Percentiles rank a stretch among this genome's conserved stretches.
phyloP scores from a whole-genome alignment of 768 basidiomycete species.

The Mycena rosella region DNA sequence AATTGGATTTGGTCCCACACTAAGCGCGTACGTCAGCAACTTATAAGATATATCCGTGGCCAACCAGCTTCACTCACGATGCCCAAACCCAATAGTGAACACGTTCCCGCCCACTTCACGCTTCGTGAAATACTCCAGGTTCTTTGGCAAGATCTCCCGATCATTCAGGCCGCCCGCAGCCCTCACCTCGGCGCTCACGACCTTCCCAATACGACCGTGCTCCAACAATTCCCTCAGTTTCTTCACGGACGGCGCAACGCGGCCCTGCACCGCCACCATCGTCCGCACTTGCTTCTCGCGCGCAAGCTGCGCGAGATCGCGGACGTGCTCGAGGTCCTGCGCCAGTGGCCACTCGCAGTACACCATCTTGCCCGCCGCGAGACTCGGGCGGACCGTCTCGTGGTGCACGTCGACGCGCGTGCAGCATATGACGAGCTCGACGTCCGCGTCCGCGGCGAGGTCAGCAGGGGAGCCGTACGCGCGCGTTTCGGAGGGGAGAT shows the following conservation, averaged over 20 bases:
- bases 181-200: constrained; percentile 10
- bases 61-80: constrained; percentile 21
- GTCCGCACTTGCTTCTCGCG: constrained; percentile 30
- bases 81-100: constrained; percentile 23
- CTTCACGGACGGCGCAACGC: constrained; percentile 23
- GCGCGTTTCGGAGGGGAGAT: neutral
- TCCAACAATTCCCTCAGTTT: constrained; percentile 31
- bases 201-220: constrained; percentile 32
- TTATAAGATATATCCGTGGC: no score
- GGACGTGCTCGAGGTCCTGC: no score
- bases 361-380: constrained; percentile 26
- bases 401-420: constrained; percentile 24
- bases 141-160: constrained; percentile 17
- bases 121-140: constrained; percentile 21
- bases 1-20: constrained; percentile 29
- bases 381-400: constrained; percentile 4
- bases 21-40: constrained; percentile 28
- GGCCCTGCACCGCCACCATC: constrained; percentile 40
- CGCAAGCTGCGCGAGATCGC: no score
- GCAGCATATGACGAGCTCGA: constrained; percentile 25
- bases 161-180: neutral
- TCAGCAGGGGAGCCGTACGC: constrained; percentile 16
- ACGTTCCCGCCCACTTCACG: constrained; percentile 18
- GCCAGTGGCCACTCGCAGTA: constrained; percentile 46
- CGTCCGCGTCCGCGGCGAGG: constrained; percentile 21